Evolutionary conservation across 2,329 filamentous ascomycete genomes (phyloP), one percentile per base, ranked within the genome.

Genomic region (Phoma herbarum): DNA sequence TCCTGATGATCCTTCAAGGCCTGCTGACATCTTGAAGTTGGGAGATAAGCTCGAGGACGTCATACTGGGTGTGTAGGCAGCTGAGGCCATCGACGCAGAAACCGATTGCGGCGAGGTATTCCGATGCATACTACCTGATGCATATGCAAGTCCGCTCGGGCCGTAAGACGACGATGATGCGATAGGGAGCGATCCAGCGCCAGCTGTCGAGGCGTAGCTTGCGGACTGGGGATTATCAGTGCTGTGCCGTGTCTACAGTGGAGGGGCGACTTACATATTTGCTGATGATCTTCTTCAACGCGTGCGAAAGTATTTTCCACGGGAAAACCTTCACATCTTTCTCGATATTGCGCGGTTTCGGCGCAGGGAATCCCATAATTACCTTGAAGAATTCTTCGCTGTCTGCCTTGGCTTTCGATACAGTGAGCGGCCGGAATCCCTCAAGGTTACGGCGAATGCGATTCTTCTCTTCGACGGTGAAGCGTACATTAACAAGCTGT

Each of bases 291-390:
- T 99, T 99, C 85, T 96, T 96, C 65, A 99, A 84, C 0, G 95
- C 94, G 60, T 88, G 86, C 47, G 87, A 86, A 43, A 99, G 84
- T 60, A 95, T 92, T 78, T 93, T 95, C 95, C 95, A 99, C 4
- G 93, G 90, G 73, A 98, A 99, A 12, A 98, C 95, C 80, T 99
- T 99, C 74, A 99, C 93, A 72, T 98, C 94, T 81, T 99, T 99
- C 82, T 98, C 95, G 65, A 99, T 99, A 74, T 98, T 97, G 62
- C 95, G 86, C 18, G 95, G 95, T 79, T 98, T 98, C 2, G 95
- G 95, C 60, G 90, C 91, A 12, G 93, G 92, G 74, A 98, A 98
- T 1, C 88, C 92, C 95, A 99, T 99, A 79, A 99, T 98, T 70
- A 97, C 85, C 81, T 97, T 97, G 87, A 98, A 98, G 78, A 98